Percentiles rank a stretch among this genome's conserved stretches.
Conservation (phyloP, 1,284 basidiomycete genomes). For the Ceratobasidium sp. region DNA sequence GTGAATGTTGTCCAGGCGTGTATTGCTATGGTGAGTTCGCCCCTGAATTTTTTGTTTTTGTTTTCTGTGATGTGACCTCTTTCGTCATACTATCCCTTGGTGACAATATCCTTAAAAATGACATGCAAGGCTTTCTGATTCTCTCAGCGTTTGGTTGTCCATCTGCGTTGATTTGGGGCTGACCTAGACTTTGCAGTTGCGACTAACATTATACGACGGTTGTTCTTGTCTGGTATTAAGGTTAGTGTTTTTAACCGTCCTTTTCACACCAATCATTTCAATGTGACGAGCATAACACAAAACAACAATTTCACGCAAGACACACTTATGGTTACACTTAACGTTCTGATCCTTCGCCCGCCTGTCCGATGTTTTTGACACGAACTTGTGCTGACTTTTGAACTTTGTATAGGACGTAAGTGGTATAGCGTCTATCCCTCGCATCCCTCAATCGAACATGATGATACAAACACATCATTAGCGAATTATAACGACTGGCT, state of each 20-base stretch:
- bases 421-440: not conserved
- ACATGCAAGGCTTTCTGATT: slow-evolving; percentile 58
- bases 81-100: slow-evolving; percentile 33
- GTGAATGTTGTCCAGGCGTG: slow-evolving; percentile 6
- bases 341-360: slow-evolving; percentile 47
- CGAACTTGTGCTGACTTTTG: slow-evolving; percentile 39
- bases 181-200: not conserved
- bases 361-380: not conserved
- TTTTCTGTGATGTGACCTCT: slow-evolving; percentile 28
- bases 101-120: slow-evolving; percentile 43
- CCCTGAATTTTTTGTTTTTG: too few relatives aligned
- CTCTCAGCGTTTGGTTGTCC: slow-evolving; percentile 42
- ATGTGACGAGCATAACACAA: slow-evolving; percentile 52
- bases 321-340: slow-evolving; percentile 47
- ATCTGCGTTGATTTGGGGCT: slow-evolving; percentile 47
- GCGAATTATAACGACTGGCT: slow-evolving; percentile 39
- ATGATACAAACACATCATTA: slow-evolving; percentile 37
- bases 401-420: slow-evolving; percentile 24
- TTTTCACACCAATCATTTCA: slow-evolving; percentile 34
- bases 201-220: not conserved
- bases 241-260: slow-evolving; percentile 31
- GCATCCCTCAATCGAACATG: not conserved
- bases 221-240: slow-evolving; percentile 16
- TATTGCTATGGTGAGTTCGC: too few relatives aligned
- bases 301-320: slow-evolving; percentile 52